A percentile compares a stretch with the other conserved stretches of the same genome.
Evolutionary conservation across 805 yeast species (phyloP).

Genomic region (Saccharomyces cerevisiae): DNA sequence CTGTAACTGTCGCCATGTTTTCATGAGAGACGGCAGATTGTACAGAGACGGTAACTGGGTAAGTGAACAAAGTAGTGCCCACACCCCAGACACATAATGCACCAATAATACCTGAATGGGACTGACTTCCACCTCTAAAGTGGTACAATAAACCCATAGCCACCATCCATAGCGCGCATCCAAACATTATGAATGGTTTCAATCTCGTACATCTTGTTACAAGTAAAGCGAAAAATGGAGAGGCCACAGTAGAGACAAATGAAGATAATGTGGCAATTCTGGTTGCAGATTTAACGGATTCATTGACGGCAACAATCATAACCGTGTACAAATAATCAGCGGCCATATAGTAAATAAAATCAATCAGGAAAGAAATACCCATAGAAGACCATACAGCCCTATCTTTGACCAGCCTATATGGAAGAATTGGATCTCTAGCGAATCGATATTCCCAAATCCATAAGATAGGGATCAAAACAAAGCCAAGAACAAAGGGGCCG

Average conservation of each 20-base stretch:
- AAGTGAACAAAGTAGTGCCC: slow-evolving; percentile 65
- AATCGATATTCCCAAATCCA: slow-evolving; percentile 48
- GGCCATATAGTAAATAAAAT: slow-evolving; percentile 61
- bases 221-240: slow-evolving; percentile 48
- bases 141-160: slow-evolving; percentile 52
- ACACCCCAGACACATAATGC: slow-evolving; percentile 56
- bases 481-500: slow-evolving; percentile 64
- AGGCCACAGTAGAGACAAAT: slow-evolving; percentile 55
- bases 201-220: slow-evolving; percentile 42
- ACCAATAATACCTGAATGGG: slow-evolving; percentile 55
- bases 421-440: slow-evolving; percentile 57
- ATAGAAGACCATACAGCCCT: slow-evolving; percentile 72
- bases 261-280: slow-evolving; percentile 55
- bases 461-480: slow-evolving; percentile 50
- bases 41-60: slow-evolving; percentile 53
- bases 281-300: slow-evolving; percentile 52
- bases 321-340: slow-evolving; percentile 63
- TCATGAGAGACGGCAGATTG: slow-evolving; percentile 56
- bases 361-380: slow-evolving; percentile 46
- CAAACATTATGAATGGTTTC: slow-evolving; percentile 53
- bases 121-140: slow-evolving; percentile 44
- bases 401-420: slow-evolving; percentile 50
- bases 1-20: slow-evolving; percentile 57
- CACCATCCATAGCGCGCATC: slow-evolving; percentile 50
- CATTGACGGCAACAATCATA: slow-evolving; percentile 53